These are phyloP conservation scores for Calonectria naviculata DNA, from an alignment of 2,329 filamentous ascomycete genomes.

Conservation along the genomic window DNA sequence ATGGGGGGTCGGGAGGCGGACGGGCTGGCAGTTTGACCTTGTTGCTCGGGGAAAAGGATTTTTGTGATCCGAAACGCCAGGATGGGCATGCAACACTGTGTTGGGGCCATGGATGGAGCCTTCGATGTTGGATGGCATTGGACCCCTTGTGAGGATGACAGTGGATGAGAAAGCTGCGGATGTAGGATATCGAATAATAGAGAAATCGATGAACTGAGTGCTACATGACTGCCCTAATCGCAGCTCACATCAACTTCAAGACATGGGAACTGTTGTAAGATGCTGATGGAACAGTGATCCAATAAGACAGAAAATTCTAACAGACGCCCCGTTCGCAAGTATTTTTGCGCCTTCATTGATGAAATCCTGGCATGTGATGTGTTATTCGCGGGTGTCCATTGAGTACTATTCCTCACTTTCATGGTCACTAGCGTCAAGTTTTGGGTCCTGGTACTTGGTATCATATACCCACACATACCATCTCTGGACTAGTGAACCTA, in stretches of 20 bases:
- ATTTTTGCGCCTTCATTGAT: no score
- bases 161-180: constrained; percentile 6
- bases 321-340: no score
- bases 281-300: neutral
- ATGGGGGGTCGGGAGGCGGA: constrained; percentile 7
- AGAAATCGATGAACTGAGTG: constrained; percentile 6
- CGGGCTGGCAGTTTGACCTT: constrained; percentile 21
- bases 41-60: constrained; percentile 19
- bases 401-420: no score
- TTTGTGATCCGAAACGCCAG: constrained; percentile 4
- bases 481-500: no score
- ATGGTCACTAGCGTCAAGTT: no score
- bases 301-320: no score
- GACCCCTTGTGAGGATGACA: neutral
- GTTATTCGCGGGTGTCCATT: no score
- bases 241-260: neutral
- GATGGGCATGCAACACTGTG: constrained; percentile 9
- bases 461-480: no score
- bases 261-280: neutral
- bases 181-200: constrained; percentile 29
- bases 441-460: no score
- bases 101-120: constrained; percentile 6
- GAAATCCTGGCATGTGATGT: no score
- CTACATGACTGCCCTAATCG: neutral
- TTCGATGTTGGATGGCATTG: constrained; percentile 3